phyloP scores from a whole-genome alignment of 441 rosid species.

The Corymbia citriodora region DNA sequence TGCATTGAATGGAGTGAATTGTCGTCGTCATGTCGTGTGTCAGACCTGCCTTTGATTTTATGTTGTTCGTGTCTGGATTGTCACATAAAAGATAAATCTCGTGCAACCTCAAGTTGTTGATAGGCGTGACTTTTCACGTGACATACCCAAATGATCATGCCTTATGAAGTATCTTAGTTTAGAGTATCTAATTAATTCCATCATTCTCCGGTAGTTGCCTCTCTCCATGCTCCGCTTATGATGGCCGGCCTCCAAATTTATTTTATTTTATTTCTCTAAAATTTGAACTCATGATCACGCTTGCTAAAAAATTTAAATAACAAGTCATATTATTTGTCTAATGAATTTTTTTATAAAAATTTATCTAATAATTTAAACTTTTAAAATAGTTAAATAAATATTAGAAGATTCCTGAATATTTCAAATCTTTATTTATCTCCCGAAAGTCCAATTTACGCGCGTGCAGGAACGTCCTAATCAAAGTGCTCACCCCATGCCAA shows the following conservation, averaged over 20 bases:
- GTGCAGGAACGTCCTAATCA: no score
- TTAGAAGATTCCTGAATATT: rapidly evolving
- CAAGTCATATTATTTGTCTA: no score
- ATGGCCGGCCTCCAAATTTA: neutral
- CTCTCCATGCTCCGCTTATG: neutral
- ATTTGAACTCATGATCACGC: rapidly evolving
- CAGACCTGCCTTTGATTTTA: no score
- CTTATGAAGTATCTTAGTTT: neutral
- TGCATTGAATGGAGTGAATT: neutral
- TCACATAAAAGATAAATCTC: neutral
- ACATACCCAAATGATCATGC: rapidly evolving
- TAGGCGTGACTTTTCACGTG: rapidly evolving
- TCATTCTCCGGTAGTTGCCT: neutral
- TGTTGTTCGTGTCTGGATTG: no score
- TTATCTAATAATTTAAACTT: no score
- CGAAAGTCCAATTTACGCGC: no score
- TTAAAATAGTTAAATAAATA: rapidly evolving
- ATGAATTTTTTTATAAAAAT: no score
- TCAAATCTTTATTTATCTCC: neutral
- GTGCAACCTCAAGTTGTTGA: neutral
- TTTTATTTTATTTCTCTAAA: no score
- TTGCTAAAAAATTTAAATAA: no score
- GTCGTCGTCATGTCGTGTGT: neutral
- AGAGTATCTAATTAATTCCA: neutral
- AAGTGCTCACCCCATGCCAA: no score